Evolutionary conservation across 2,329 filamentous ascomycete species (phyloP), one percentile per base, ranked within the genome.

Genomic region (Hirsutella thompsonii): DNA sequence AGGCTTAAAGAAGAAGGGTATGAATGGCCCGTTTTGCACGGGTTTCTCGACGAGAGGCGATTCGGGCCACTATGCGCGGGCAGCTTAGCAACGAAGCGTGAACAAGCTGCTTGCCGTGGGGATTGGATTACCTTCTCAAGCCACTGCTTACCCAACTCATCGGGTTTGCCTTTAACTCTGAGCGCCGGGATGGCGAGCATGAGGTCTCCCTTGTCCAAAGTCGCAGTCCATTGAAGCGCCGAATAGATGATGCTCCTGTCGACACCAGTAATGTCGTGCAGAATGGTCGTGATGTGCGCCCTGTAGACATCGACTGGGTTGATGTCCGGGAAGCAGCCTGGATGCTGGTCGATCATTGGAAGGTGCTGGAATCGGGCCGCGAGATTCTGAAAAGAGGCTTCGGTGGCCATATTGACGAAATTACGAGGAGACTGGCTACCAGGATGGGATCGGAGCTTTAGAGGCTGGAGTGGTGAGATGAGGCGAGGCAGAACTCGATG

Each of bases 21-120:
- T 37, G 11, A 44, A 44, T 4, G 40, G 21, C 8, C 43, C 43
- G 28, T n/a, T 40, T 34, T 40, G 40, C 14, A 38, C 39, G 14
- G 43, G 43, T 37, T 39, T 44, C 40, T 44, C 43, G 20, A 44
- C 37, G 36, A 44, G 43, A 19, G 40, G 43, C 20, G 43, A 44
- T 16, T 42, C 43, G 21, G 43, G 43, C 43, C 43, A 44, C 43
- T 44, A 20, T 14, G 36, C 5, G 3, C 30, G 11, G 11, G 3
- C n/a, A 13, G 29, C 34, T 42, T 26, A 41, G 37, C 4, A 10
- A 4, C n/a, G n/a, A n/a, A n/a, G n/a, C n/a, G n/a, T n/a, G n/a
- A n/a, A n/a, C n/a, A n/a, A n/a, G n/a, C n/a, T n/a, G n/a, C n/a
- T n/a, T n/a, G n/a, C n/a, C n/a, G n/a, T n/a, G n/a, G n/a, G n/a